Evolutionary conservation across 1,284 basidiomycete species (phyloP), one percentile per base, ranked within the genome.

Genomic region (Fistulinella staudtii): DNA sequence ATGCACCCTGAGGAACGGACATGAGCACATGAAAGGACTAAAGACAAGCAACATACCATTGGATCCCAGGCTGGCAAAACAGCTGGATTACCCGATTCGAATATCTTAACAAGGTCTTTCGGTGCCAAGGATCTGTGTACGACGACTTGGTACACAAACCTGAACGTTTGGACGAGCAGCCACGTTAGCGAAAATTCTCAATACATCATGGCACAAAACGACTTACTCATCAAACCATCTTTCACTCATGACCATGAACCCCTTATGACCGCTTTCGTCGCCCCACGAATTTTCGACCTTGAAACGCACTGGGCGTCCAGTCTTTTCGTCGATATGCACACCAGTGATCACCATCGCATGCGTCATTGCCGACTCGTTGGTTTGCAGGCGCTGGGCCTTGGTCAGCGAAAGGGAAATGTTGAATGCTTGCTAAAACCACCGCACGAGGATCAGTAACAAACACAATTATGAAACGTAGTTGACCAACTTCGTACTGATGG

Each of bases 241-340:
- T 51, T 89, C 85, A 36, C 82, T 87, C 89, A 95, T 95, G 55
- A 95, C 82, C 70, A 89, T 93, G 70, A 85, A 97, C 3, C 93
- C 94, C 57, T 93, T 85, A 53, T 91, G 76, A 17, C 94, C 90
- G 0, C 74, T 76, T 0, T 71, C 72, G n/a, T 83, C 79, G 20
- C 90, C 88, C 95, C 94, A 98, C 8, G 83, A 88, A 72, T 98
- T 98, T 75, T 98, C 93, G 10, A 97, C 89, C 67, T 92, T 89
- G 77, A 91, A 98, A 10, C 92, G 76, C 24, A 93, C 69, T 1
- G 92, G 85, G 46, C 80, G 80, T 37, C 91, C 91, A 0, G 69
- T 66, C 25, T 70, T 70, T 13, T 68, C 58, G 60, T 93, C 89
- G 43, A 96, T 70, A 63, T 95, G 92, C n/a, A 93, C 92, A 17